Conservation (phyloP, 2,329 filamentous ascomycete species). For the Aspergillus alliaceus region DNA sequence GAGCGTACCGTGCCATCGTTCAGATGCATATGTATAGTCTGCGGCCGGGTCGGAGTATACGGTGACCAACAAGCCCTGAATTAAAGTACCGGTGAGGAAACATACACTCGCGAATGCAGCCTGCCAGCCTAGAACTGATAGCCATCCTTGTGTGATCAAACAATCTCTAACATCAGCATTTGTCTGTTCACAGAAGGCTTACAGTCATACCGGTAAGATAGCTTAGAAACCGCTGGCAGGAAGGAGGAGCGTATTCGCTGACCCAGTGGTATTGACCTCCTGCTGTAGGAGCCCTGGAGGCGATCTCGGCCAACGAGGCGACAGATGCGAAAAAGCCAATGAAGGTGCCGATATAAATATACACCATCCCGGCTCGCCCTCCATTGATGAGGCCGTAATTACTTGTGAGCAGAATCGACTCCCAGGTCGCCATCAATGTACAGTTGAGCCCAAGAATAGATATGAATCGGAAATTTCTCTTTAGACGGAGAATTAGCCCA, state of each 20-base stretch:
- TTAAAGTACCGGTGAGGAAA: slow-evolving; percentile 33
- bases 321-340: slow-evolving; percentile 38
- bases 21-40: slow-evolving; percentile 18
- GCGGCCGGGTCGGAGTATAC: slow-evolving; percentile 37
- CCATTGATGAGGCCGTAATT: slow-evolving; percentile 30
- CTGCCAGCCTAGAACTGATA: slow-evolving; percentile 40
- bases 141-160: slow-evolving; percentile 28
- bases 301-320: slow-evolving; percentile 39
- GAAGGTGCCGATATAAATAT: slow-evolving; percentile 36
- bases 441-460: slow-evolving; percentile 42
- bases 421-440: slow-evolving; percentile 43
- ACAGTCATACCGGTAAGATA: slow-evolving; percentile 33
- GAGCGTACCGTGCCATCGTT: not conserved
- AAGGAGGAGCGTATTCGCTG: slow-evolving; percentile 35
- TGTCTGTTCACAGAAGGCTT: not conserved
- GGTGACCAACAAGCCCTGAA: slow-evolving; percentile 36
- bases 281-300: slow-evolving; percentile 33
- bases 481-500: not conserved
- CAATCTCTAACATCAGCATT: not conserved
- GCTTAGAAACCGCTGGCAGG: slow-evolving; percentile 34
- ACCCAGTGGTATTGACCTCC: slow-evolving; percentile 44
- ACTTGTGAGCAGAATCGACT: slow-evolving; percentile 34
- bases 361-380: slow-evolving; percentile 37
- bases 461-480: slow-evolving; percentile 39
- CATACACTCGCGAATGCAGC: slow-evolving; percentile 33